Evolutionary conservation across 2,329 filamentous ascomycete species (phyloP), one percentile per base, ranked within the genome.

Genomic region (Lachnellula subtilissima): DNA sequence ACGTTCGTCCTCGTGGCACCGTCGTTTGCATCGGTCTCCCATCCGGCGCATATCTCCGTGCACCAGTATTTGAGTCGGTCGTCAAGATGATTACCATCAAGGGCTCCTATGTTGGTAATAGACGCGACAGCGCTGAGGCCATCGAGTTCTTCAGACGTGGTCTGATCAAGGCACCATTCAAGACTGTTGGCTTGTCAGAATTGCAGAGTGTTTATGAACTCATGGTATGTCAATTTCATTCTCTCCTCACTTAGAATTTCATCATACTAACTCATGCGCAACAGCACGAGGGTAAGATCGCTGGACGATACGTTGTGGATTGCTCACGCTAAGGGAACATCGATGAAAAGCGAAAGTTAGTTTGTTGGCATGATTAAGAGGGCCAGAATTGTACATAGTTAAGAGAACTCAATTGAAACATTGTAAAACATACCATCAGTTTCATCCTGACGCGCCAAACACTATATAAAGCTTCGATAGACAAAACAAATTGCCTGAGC

Each of bases 31-130:
- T 97, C 68, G 93, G 92, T 69, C 79, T 97, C 25, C 93, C 93
- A 5, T 87, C 89, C 39, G 80, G 86, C 61, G 91, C 92, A 2
- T 88, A 80, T 73, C 81, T 97, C 62, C 83, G 82, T 65, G 91
- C 92, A 1, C 89, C 91, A 40, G 91, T 97, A 54, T 96, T 97
- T 72, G 86, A 92, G 70, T 90, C 88, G 7, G 93, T 97, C 60
- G 80, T 93, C 69, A 81, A 86, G 75, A 96, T 96, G 91, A 86
- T 97, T 76, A 86, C 75, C 67, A 97, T 97, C 79, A 89, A 89
- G 78, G 92, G 92, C 58, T 91, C 86, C 66, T 97, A 97, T 71
- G 93, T 97, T 64, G 93, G 93, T 56, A 97, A 96, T 78, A 84
- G 93, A 64, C 85, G 88, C 71, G 93, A 97, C 71, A 87, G 86